These are phyloP conservation scores for Saccharomyces mikatae DNA, from an alignment of 805 yeast genomes.

Conservation along the genomic window DNA sequence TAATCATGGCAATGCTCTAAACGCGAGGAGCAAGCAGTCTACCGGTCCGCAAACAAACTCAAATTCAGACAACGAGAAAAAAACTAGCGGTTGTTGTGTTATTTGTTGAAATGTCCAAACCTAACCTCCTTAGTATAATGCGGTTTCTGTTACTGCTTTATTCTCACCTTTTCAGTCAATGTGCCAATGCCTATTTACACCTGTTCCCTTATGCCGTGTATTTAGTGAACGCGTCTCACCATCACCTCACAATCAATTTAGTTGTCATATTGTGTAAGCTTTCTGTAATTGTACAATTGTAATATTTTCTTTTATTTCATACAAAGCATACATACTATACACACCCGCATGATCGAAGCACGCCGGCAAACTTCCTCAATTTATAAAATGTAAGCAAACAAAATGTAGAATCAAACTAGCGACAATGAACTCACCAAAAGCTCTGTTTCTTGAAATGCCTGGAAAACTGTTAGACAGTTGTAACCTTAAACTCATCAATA, in stretches of 20 bases:
- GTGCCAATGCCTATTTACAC: background rate
- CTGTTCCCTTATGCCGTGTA: background rate
- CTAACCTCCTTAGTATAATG: too few relatives aligned
- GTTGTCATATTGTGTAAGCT: background rate
- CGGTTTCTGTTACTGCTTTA: background rate
- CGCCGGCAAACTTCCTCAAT: constrained; percentile 33
- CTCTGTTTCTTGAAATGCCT: constrained; percentile 45
- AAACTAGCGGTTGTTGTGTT: constrained; percentile 30
- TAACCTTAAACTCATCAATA: constrained; percentile 73
- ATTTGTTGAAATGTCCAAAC: constrained; percentile 11
- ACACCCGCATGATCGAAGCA: background rate
- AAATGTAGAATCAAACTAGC: constrained; percentile 88
- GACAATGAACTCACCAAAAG: constrained; percentile 81
- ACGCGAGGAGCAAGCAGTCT: constrained; percentile 5
- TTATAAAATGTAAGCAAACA: constrained; percentile 82
- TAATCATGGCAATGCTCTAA: background rate
- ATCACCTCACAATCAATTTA: background rate
- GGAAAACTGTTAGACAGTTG: constrained; percentile 47
- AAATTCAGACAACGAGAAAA: constrained; percentile 6
- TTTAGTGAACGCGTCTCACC: background rate
- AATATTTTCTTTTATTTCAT: background rate
- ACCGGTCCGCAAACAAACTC: background rate
- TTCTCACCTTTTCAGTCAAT: background rate
- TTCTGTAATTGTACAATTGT: background rate
- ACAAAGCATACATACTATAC: background rate